Conservation (phyloP, 2,329 filamentous ascomycete genomes). For the Nannizziopsis arthrosporioides region DNA sequence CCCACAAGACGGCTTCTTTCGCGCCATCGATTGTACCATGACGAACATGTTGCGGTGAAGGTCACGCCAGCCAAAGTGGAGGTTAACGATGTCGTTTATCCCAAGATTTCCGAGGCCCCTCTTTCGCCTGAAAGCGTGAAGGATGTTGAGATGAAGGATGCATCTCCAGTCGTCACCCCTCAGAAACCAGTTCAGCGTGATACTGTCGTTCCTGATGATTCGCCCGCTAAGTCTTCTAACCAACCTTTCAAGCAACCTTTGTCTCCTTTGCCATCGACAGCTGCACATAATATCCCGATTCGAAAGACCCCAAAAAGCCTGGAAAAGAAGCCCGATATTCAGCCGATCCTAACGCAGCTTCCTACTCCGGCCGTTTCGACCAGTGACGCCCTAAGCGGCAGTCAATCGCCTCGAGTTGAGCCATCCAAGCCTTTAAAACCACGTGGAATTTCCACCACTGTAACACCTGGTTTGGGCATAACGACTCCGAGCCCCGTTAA, state of each 20-base stretch:
- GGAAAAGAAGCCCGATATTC: constrained; percentile 20
- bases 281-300: constrained; percentile 28
- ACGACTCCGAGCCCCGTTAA: constrained; percentile 38
- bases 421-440: not conserved
- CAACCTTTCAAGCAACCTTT: constrained; percentile 18
- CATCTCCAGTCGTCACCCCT: constrained; percentile 20
- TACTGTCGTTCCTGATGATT: not conserved
- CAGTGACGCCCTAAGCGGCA: not conserved
- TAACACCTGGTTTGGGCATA: constrained; percentile 20
- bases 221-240: not conserved
- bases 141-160: constrained; percentile 29
- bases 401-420: not conserved
- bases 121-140: constrained; percentile 7
- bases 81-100: constrained; percentile 13
- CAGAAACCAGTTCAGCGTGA: constrained; percentile 9
- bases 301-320: constrained; percentile 12
- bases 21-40: constrained; percentile 29
- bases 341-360: constrained; percentile 20
- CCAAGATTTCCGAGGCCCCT: constrained; percentile 12
- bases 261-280: constrained; percentile 29
- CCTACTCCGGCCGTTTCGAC: constrained; percentile 9
- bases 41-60: constrained; percentile 17
- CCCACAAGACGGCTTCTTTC: constrained; percentile 34
- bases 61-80: not conserved
- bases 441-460: not conserved